Conservation (phyloP, 352 stramenopile genomes). For the Phytopythium delawarense region DNA sequence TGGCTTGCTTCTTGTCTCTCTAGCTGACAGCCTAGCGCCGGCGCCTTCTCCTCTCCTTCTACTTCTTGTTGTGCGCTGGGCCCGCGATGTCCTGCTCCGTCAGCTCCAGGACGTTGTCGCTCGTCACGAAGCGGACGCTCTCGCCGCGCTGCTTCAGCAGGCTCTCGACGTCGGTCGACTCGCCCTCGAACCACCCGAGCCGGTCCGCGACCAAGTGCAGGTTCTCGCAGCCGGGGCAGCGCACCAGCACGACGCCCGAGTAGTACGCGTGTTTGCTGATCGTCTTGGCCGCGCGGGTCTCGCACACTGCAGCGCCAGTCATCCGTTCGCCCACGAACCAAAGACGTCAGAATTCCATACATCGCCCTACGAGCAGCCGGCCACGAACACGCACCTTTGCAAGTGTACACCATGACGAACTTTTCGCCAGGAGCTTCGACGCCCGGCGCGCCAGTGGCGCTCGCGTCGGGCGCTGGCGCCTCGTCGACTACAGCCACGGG, state of each 20-base stretch:
- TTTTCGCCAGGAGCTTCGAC: slow-evolving; percentile 88
- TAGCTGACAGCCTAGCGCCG: neutral
- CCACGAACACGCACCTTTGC: slow-evolving; percentile 40
- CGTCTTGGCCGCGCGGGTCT: slow-evolving; percentile 96
- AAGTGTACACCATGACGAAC: slow-evolving; percentile 98
- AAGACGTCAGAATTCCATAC: neutral
- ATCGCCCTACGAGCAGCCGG: no score
- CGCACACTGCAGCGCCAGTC: slow-evolving; percentile 75
- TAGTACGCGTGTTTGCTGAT: slow-evolving; percentile 97
- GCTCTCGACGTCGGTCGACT: slow-evolving; percentile 85
- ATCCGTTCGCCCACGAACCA: slow-evolving; percentile 3
- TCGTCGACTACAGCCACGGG: neutral
- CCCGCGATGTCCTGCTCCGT: slow-evolving; percentile 73
- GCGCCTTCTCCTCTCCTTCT: neutral
- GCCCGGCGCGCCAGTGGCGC: slow-evolving; percentile 36
- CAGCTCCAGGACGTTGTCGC: slow-evolving; percentile 79
- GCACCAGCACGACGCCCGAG: slow-evolving; percentile 96
- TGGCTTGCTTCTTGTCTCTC: slow-evolving; percentile 1
- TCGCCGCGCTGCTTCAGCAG: slow-evolving; percentile 76
- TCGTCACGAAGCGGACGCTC: slow-evolving; percentile 63
- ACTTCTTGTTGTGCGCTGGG: neutral
- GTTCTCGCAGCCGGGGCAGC: slow-evolving; percentile 97
- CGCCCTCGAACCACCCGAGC: slow-evolving; percentile 92
- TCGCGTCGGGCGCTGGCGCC: neutral
- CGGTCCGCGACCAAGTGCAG: slow-evolving; percentile 97